These are phyloP conservation scores for Parascedosporium putredinis DNA, from an alignment of 2,329 filamentous ascomycete species.

Conservation along the genomic window DNA sequence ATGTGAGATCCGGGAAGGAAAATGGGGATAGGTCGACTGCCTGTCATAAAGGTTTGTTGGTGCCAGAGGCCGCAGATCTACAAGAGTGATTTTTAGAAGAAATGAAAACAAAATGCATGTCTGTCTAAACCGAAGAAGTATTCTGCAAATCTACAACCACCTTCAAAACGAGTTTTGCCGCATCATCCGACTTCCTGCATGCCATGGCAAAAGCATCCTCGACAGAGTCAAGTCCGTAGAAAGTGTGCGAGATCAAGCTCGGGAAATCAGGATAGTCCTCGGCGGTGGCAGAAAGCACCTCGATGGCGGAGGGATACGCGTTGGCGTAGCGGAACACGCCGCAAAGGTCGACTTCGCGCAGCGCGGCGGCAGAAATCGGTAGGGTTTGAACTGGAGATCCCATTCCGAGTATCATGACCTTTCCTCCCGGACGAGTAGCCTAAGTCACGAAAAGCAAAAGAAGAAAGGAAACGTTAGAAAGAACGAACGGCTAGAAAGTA, in stretches of 20 bases:
- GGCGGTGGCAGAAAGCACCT: not conserved
- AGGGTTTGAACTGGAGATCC: slow-evolving; percentile 46
- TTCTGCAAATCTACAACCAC: slow-evolving; percentile 47
- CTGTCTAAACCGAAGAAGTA: no score
- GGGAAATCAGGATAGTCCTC: slow-evolving; percentile 50
- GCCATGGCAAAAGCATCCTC: slow-evolving; percentile 65
- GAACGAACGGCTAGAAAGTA: slow-evolving; percentile 35
- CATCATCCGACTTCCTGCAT: slow-evolving; percentile 56
- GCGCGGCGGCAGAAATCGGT: slow-evolving; percentile 31
- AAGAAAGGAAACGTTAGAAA: not conserved
- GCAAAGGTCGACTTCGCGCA: slow-evolving; percentile 6
- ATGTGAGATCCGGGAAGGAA: no score
- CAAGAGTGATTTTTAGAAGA: no score
- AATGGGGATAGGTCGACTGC: no score
- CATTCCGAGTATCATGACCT: slow-evolving; percentile 47
- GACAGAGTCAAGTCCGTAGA: slow-evolving; percentile 50
- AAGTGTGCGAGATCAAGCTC: slow-evolving; percentile 62
- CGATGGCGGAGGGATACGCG: slow-evolving; percentile 11
- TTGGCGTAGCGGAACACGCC: slow-evolving; percentile 9
- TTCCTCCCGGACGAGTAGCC: slow-evolving; percentile 27
- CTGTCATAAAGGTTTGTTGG: no score
- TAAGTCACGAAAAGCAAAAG: not conserved
- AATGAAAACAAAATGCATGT: no score
- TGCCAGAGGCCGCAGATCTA: no score
- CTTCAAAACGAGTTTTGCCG: slow-evolving; percentile 63